Base-by-base conservation (phyloP, 2,329 filamentous ascomycete genomes). In the Claviceps sp. region DNA sequence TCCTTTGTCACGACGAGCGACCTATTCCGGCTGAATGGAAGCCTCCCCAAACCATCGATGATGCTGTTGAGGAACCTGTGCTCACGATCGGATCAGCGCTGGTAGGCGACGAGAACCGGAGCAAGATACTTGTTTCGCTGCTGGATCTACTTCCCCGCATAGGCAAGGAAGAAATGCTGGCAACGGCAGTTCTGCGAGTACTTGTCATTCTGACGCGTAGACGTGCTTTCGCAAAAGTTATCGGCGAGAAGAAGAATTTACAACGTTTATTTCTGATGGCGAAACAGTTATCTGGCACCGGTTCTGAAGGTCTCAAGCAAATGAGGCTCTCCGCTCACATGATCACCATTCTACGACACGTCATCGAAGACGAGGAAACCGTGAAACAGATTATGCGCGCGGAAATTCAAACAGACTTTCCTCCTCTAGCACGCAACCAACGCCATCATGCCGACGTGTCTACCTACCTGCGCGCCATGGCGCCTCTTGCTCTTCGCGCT, bases 201-300 rank as follows among this genome's bases (percentile, higher is more conserved):
- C 71, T 98, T 37, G 87, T 95, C 34, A 89, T 96, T 55, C 73
- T 98, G 34, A 96, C 93, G 1, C 81, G 94, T 22, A 79, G 81
- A 54, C 83, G 88, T 49, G 73, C 79, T 14, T 75, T 94, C 55
- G 90, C 93, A 2, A 78, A 81, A 56, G 73, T 78, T 45, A 76
- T 97, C 46, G 87, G 88, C 5, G 86, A 95, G 64, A 95, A 89
- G 71, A 86, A 83, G 63, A 94, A 95, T 59, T 75, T 98, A 47
- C 87, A 93, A 62, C 80, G 88, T 29, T 73, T 98, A 22, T 97
- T 98, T 67, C 79, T 96, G 49, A 95, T 97, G 87, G 82, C 91
- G 52, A 95, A 94, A 66, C 91, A 97, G 65, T 79, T 97, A 53
- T 83, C 88, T 20, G 86, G 86, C 26, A 78, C 82, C 34, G 85